Percentiles rank a stretch among this genome's conserved stretches.
Conservation (phyloP, 2,329 filamentous ascomycete genomes). For the Trichocomaceae sp. region DNA sequence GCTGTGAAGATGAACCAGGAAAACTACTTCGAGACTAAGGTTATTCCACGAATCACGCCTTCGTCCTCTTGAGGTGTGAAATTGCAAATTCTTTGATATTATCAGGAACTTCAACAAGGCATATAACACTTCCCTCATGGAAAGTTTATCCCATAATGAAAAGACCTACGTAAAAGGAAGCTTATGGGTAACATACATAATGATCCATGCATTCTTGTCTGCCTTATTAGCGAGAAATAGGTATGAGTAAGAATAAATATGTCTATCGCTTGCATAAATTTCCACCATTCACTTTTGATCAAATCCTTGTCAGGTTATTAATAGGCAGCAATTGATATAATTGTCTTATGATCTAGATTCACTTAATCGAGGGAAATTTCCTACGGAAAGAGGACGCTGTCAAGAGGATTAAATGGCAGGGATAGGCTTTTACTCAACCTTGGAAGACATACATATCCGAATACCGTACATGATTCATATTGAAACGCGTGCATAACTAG, state of each 20-base stretch:
- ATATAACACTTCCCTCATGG: too few relatives aligned
- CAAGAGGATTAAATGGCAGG: neutral
- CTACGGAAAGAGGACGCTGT: too few relatives aligned
- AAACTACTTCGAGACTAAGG: slow-evolving; percentile 4
- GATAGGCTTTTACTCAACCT: neutral
- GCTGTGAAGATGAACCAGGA: slow-evolving; percentile 8
- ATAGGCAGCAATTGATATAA: neutral
- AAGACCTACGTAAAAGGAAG: too few relatives aligned
- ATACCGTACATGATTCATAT: too few relatives aligned
- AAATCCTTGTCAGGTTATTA: too few relatives aligned
- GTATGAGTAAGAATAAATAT: too few relatives aligned
- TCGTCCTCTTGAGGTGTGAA: neutral
- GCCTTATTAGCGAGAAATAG: too few relatives aligned
- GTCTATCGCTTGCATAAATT: neutral
- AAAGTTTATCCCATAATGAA: too few relatives aligned
- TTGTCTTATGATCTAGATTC: neutral
- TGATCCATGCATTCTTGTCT: too few relatives aligned
- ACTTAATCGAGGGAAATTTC: neutral
- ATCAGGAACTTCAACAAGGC: slow-evolving; percentile 17
- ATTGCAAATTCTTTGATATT: slow-evolving; percentile 35
- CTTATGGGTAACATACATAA: too few relatives aligned
- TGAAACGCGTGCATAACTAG: too few relatives aligned
- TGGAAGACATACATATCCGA: too few relatives aligned
- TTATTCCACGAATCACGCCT: slow-evolving; percentile 3
- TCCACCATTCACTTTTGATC: slow-evolving; percentile 8